These are phyloP conservation scores for Spathaspora sp. DNA, from an alignment of 805 yeast species.

Conservation along the genomic window DNA sequence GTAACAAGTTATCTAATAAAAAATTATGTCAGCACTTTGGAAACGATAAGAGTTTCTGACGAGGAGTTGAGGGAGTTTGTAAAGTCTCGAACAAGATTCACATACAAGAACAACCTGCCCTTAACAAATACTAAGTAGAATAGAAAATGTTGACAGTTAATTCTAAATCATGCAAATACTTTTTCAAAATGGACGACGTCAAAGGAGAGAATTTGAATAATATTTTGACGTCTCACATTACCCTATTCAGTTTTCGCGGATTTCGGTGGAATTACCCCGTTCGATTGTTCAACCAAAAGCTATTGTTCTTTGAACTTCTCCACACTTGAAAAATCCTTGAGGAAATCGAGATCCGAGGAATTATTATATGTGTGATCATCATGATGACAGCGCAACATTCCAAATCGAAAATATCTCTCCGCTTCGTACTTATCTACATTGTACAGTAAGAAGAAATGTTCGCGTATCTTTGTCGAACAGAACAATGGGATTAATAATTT, in stretches of 20 bases:
- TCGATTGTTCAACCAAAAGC: not conserved
- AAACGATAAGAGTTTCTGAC: no score
- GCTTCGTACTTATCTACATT: not conserved
- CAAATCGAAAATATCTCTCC: not conserved
- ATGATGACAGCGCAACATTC: not conserved
- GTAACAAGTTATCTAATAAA: not conserved
- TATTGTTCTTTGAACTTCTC: not conserved
- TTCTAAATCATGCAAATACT: no score
- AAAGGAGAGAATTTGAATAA: not conserved
- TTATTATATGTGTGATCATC: no score
- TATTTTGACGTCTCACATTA: not conserved
- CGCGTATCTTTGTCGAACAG: not conserved
- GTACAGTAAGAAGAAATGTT: not conserved
- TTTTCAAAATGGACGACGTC: no score
- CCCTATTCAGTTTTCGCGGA: not conserved
- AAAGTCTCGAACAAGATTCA: no score
- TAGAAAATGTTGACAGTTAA: no score
- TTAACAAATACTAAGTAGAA: no score
- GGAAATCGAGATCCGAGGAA: not conserved
- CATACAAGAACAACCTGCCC: no score
- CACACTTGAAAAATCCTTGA: not conserved
- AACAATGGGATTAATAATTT: not conserved
- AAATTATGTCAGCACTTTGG: no score
- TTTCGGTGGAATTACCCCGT: not conserved
- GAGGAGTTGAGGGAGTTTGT: no score